phyloP scores from a whole-genome alignment of 164 flowering plant species.

The Litsea cubeba region DNA sequence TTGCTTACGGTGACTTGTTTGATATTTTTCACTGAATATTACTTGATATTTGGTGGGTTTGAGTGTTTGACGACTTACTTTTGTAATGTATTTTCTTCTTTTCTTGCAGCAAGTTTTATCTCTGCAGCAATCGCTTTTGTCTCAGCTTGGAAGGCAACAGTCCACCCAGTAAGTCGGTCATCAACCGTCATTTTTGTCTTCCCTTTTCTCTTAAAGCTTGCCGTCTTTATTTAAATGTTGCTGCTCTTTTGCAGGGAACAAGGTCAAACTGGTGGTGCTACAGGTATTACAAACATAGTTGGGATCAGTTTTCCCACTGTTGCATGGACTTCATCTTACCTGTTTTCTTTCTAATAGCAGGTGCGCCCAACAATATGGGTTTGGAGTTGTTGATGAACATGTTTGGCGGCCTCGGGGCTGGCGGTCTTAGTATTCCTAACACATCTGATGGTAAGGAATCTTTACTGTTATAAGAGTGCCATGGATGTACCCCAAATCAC shows the following conservation, averaged over 20 bases:
- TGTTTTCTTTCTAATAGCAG: slow-evolving; percentile 13
- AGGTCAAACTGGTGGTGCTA: slow-evolving; percentile 40
- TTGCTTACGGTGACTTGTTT: too few species aligned
- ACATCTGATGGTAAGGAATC: slow-evolving; percentile 31
- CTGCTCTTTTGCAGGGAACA: slow-evolving; percentile 38
- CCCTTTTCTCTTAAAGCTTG: not conserved
- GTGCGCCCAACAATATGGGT: slow-evolving; percentile 32
- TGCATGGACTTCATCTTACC: not conserved
- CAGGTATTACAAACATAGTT: slow-evolving; percentile 29
- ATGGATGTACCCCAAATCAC: not conserved
- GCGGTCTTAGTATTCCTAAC: slow-evolving; percentile 32
- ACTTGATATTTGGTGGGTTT: not conserved
- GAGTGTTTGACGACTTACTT: not conserved
- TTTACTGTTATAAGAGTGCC: not conserved
- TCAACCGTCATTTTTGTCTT: not conserved
- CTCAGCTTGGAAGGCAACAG: slow-evolving; percentile 36
- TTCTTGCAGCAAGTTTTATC: slow-evolving; percentile 50
- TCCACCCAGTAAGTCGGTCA: slow-evolving; percentile 38
- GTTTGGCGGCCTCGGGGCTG: slow-evolving; percentile 61
- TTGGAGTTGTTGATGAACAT: slow-evolving; percentile 58
- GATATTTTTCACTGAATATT: not conserved
- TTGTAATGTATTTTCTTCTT: not conserved
- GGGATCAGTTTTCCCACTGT: not conserved
- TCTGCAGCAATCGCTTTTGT: slow-evolving; percentile 50
- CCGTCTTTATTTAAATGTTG: not conserved